These are phyloP conservation scores for Gomphus bonarii DNA, from an alignment of 1,284 basidiomycete genomes.

Conservation along the genomic window DNA sequence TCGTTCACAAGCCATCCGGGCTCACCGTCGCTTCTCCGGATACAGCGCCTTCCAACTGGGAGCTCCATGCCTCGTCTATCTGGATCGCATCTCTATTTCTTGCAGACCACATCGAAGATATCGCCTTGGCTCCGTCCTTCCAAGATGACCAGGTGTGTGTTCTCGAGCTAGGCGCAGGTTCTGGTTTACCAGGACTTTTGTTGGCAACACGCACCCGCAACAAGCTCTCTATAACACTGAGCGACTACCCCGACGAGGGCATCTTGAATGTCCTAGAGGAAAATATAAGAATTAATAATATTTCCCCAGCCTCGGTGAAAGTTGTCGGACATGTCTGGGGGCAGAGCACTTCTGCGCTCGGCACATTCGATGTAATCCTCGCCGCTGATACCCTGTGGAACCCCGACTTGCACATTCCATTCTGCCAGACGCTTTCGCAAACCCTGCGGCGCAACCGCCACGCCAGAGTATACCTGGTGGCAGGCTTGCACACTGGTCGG, in stretches of 20 bases:
- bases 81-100: constrained; percentile 59
- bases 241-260: constrained; percentile 61
- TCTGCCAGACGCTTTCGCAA: constrained; percentile 39
- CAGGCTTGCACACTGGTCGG: constrained; percentile 63
- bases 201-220: constrained; percentile 39
- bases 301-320: constrained; percentile 30
- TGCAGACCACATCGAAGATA: constrained; percentile 45
- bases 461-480: constrained; percentile 50
- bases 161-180: constrained; percentile 65
- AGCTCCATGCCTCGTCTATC: constrained; percentile 62
- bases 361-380: constrained; percentile 50
- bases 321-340: constrained; percentile 11
- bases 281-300: constrained; percentile 44
- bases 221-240: constrained; percentile 39
- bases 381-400: constrained; percentile 75
- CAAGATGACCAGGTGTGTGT: constrained; percentile 21
- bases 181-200: constrained; percentile 60
- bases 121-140: constrained; percentile 20
- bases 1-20: constrained; percentile 26
- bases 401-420: constrained; percentile 39
- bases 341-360: constrained; percentile 7
- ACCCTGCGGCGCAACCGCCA: constrained; percentile 32
- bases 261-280: constrained; percentile 46
- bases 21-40: constrained; percentile 46
- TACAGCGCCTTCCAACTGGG: constrained; percentile 57